Evolutionary conservation across 257 asterid species (phyloP).

Genomic region (Nicotiana undulata): DNA sequence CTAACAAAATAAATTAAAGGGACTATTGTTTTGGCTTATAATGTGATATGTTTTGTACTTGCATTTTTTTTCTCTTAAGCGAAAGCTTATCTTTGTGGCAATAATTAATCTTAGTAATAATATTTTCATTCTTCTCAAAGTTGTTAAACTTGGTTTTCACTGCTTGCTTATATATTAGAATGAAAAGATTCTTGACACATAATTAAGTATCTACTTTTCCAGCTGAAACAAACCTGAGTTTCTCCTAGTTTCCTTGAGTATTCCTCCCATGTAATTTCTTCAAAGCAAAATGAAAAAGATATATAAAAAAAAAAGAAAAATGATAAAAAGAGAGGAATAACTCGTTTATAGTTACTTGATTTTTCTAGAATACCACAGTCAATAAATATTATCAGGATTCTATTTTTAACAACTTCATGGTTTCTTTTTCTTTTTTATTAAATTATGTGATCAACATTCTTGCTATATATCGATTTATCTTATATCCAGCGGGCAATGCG

Average conservation of each 20-base stretch:
- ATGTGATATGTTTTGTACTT: neutral
- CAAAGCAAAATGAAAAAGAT: neutral
- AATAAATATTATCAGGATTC: neutral
- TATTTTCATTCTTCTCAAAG: neutral
- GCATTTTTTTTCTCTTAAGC: neutral
- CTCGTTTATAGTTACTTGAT: neutral
- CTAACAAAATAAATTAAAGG: neutral
- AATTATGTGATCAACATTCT: neutral
- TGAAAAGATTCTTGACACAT: neutral
- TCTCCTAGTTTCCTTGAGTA: too few species aligned
- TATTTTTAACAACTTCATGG: neutral
- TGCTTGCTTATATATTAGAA: neutral
- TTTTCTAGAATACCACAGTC: neutral
- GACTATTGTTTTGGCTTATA: neutral
- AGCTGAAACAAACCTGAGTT: neutral
- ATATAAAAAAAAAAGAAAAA: neutral
- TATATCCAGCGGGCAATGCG: neutral
- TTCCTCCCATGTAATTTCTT: neutral
- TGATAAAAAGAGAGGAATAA: neutral
- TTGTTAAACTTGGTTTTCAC: neutral
- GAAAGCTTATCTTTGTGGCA: neutral
- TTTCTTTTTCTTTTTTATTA: neutral
- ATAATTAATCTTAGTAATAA: too few species aligned
- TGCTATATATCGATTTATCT: neutral
- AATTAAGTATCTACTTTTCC: neutral